Evolutionary conservation across 2,329 filamentous ascomycete species (phyloP), one percentile per base, ranked within the genome.

Genomic region (Alternaria consortialis): DNA sequence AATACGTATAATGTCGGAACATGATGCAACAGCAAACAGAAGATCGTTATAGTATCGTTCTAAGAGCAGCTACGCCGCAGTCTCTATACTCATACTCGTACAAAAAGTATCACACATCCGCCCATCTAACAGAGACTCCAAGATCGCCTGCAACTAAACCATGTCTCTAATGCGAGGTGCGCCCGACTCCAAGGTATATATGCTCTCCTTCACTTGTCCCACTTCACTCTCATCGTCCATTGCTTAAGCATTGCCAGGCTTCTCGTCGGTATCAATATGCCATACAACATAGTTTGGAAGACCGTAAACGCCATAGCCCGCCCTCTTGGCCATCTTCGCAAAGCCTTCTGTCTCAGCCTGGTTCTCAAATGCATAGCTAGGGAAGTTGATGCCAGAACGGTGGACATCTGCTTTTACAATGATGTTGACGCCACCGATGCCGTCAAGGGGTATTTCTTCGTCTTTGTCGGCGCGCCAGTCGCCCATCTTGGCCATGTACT

Each of bases 331-430:
- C 95, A 99, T 99, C 80, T 96, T 97, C 37, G 95, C 95, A 75
- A 99, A 99, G 7, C 95, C 95, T 82, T 99, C 95, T 5, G 95
- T 99, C 81, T 99, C 95, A 66, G 95, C 95, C 82, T 99, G 95
- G 80, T 99, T 98, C 79, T 99, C 95, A 77, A 99, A 99, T 3
- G 95, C 87, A 75, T 99, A 99, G 77, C 89, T 90, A 8, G 95
- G 95, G 80, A 99, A 99, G 80, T 99, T 99, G 83, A 99, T 95
- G 64, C 94, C 94, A 74, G 94, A 93, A 82, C 95, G 88, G 80
- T 99, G 95, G 11, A 99, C 94, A 79, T 99, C 94, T 6, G 93
- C 95, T 83, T 99, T 99, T 68, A 99, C 95, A 46, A 99, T 83
- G 73, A 99, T 97, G 80, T 94, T 98, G 64, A 99, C 95, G 72